Conservation (phyloP, 1,284 basidiomycete genomes). For the Omphalotus olearius region DNA sequence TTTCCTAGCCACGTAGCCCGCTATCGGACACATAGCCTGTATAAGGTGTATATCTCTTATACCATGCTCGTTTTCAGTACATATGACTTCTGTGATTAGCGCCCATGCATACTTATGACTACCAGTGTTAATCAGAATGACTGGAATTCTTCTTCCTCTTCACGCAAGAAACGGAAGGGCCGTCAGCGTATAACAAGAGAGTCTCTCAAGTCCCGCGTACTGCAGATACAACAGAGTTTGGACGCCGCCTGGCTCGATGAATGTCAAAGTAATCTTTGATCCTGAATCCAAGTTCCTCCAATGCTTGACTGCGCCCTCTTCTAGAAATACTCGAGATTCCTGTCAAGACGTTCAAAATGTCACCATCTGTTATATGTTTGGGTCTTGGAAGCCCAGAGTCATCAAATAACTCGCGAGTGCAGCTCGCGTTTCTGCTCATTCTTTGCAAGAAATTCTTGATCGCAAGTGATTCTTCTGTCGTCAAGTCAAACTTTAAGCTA, state of each 20-base stretch:
- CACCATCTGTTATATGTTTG: conserved; percentile 43
- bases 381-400: conserved; percentile 64
- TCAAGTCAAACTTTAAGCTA: neutral
- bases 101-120: neutral
- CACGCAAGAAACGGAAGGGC: neutral
- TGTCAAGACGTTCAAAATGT: neutral
- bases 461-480: conserved; percentile 39
- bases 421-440: conserved; percentile 60
- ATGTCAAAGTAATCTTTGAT: neutral
- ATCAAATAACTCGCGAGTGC: conserved; percentile 58
- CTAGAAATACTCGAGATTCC: neutral
- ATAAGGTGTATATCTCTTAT: too few relatives aligned
- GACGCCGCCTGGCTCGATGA: conserved; percentile 1
- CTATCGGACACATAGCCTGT: too few relatives aligned
- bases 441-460: conserved; percentile 48
- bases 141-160: neutral
- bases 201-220: neutral
- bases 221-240: neutral
- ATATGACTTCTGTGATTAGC: too few relatives aligned
- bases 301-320: too few relatives aligned
- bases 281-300: conserved; percentile 18
- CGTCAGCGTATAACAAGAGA: neutral
- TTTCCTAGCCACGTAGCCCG: too few relatives aligned
- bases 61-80: too few relatives aligned
- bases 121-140: neutral